phyloP scores from a whole-genome alignment of 176 grass and related monocot genomes.

The Thalia dealbata region DNA sequence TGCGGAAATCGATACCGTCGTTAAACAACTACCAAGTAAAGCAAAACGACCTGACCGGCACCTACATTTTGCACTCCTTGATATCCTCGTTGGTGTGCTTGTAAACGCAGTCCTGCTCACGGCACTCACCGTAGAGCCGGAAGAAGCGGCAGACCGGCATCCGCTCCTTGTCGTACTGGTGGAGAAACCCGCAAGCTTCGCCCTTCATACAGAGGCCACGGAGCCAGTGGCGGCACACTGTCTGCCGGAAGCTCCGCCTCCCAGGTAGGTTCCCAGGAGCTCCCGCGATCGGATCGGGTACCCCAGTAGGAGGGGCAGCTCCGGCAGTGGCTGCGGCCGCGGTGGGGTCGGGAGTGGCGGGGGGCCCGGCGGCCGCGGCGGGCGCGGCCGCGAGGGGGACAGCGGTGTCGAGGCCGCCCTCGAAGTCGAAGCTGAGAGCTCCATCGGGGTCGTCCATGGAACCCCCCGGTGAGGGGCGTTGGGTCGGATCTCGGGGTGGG shows the following conservation, averaged over 20 bases:
- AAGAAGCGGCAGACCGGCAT: conserved; percentile 99
- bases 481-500: not conserved
- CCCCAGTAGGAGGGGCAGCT: not conserved
- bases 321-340: conserved; percentile 5
- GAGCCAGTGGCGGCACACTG: conserved; percentile 96
- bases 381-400: not conserved
- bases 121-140: conserved; percentile 81
- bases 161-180: conserved; percentile 98
- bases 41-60: not conserved
- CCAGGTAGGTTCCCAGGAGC: conserved; percentile 29
- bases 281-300: not conserved
- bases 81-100: conserved; percentile 94
- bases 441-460: conserved; percentile 70
- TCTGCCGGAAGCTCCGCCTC: conserved; percentile 81
- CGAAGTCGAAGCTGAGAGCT: conserved; percentile 87
- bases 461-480: not conserved
- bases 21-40: not conserved
- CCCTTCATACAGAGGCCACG: conserved; percentile 96
- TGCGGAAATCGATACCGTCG: not conserved
- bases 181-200: conserved; percentile 84
- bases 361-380: not conserved
- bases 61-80: conserved; percentile 98
- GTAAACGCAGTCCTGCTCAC: conserved; percentile 86
- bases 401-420: conserved; percentile 58
- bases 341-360: conserved; percentile 8